Evolutionary conservation across 805 yeast genomes (phyloP), one percentile per base, ranked within the genome.

Genomic region (Candida sonorensis): DNA sequence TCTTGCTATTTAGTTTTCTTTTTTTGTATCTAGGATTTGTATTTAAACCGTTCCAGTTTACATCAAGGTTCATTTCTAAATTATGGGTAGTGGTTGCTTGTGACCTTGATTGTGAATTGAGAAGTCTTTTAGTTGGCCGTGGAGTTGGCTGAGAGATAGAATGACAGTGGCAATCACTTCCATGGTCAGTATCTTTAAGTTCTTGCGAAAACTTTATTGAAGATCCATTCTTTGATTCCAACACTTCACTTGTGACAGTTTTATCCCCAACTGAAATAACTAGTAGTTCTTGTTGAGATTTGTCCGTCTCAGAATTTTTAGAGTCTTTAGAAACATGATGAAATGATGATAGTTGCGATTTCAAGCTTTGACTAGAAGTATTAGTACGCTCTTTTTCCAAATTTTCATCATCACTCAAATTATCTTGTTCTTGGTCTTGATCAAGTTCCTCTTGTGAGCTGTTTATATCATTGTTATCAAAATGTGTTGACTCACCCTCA

Each of bases 241-340:
- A 16, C 8, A 28, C 29, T 11, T 22, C 29, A 14, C 31, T 24
- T 15, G 26, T 27, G 12, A 36, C 31, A 15, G 26, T 22, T 12
- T 33, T 27, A 13, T 32, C 40, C 3, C 37, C 38, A 10, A 36
- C 30, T 7, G 36, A 29, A 8, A 36, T 33, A 10, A 32, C 22
- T 32, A 36, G 27, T 10, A 29, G 37, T 13, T 33, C 38, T n/a
- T 25, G n/a, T n/a, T n/a, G n/a, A n/a, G n/a, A n/a, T n/a, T n/a
- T n/a, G n/a, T n/a, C n/a, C n/a, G n/a, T n/a, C n/a, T n/a, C n/a
- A n/a, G n/a, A n/a, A n/a, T n/a, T n/a, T n/a, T n/a, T n/a, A 18
- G 24, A 22, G 16, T 5, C 10, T 6, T 4, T 11, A 12, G 17
- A 13, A 12, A 12, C n/a, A 11, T 23, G 26, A 12, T 12, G 14